These are phyloP conservation scores for Recurvomyces mirabilis DNA, from an alignment of 495 filamentous ascomycete genomes.

Conservation along the genomic window DNA sequence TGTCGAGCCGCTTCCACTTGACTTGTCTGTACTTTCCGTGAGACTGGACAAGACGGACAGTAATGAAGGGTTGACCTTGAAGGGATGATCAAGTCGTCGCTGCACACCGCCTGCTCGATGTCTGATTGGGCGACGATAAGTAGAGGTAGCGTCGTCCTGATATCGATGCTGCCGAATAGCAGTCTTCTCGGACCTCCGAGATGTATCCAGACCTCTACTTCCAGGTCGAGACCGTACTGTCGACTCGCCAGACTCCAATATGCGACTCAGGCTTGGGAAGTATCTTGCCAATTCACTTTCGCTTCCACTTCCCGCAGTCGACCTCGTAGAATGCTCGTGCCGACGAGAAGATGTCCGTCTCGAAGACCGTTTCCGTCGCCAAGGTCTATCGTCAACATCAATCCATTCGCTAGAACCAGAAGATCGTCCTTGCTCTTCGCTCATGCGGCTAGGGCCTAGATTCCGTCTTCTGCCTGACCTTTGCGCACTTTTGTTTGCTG, in stretches of 20 bases:
- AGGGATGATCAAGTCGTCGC: constrained; percentile 20
- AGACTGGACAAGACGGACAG: constrained; percentile 28
- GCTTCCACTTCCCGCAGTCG: neutral
- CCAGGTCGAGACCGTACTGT: constrained; percentile 10
- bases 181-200: constrained; percentile 1
- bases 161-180: constrained; percentile 2
- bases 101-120: constrained; percentile 16
- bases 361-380: constrained; percentile 5
- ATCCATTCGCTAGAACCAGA: constrained; percentile 15
- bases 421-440: constrained; percentile 1
- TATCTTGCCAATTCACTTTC: constrained; percentile 12
- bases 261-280: constrained; percentile 27
- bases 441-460: neutral
- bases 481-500: constrained; percentile 6
- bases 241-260: constrained; percentile 26
- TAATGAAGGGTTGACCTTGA: constrained; percentile 25
- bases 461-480: constrained; percentile 2
- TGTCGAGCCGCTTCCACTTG: constrained; percentile 32
- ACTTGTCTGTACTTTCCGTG: constrained; percentile 26
- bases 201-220: constrained; percentile 20
- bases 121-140: constrained; percentile 13
- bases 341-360: neutral
- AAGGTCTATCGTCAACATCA: constrained; percentile 20
- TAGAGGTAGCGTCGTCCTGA: constrained; percentile 5
- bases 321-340: neutral